phyloP scores from a whole-genome alignment of 2,329 filamentous ascomycete species.

The Bipolaris cookei region DNA sequence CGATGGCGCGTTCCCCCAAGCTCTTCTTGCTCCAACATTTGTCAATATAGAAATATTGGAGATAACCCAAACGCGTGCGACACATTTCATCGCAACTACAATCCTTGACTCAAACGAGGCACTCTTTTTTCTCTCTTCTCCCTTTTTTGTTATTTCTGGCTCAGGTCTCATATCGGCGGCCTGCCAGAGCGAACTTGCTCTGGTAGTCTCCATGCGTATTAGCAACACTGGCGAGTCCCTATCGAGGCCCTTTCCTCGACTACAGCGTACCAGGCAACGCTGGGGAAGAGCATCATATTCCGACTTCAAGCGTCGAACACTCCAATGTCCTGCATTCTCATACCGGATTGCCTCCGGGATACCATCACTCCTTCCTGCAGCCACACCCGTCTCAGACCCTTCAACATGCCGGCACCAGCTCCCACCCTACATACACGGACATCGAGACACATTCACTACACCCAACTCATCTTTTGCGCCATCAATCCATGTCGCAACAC shows the following conservation, averaged over 20 bases:
- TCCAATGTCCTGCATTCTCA: conserved; percentile 50
- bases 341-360: conserved; percentile 44
- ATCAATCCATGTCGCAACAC: conserved; percentile 47
- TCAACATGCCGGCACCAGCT: conserved; percentile 46
- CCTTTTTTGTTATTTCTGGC: conserved; percentile 38
- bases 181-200: conserved; percentile 58
- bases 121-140: conserved; percentile 35
- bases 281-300: conserved; percentile 51
- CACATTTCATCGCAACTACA: conserved; percentile 44
- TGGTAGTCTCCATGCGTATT: conserved; percentile 59
- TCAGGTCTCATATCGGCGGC: conserved; percentile 54
- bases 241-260: conserved; percentile 56
- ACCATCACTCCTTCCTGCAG: conserved; percentile 48
- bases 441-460: conserved; percentile 49
- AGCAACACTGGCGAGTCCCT: conserved; percentile 58
- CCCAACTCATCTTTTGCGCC: conserved; percentile 44
- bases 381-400: conserved; percentile 47
- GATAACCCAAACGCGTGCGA: conserved; percentile 52
- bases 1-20: conserved; percentile 47
- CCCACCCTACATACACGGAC: conserved; percentile 49
- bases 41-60: conserved; percentile 50
- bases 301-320: conserved; percentile 52
- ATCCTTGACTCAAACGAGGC: conserved; percentile 45
- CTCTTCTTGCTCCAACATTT: conserved; percentile 49
- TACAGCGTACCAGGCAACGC: conserved; percentile 54